A percentile compares a stretch with the other conserved stretches of the same genome.
These are phyloP conservation scores for Neurospora sp. DNA, from an alignment of 495 filamentous ascomycete species.

Conservation along the genomic window DNA sequence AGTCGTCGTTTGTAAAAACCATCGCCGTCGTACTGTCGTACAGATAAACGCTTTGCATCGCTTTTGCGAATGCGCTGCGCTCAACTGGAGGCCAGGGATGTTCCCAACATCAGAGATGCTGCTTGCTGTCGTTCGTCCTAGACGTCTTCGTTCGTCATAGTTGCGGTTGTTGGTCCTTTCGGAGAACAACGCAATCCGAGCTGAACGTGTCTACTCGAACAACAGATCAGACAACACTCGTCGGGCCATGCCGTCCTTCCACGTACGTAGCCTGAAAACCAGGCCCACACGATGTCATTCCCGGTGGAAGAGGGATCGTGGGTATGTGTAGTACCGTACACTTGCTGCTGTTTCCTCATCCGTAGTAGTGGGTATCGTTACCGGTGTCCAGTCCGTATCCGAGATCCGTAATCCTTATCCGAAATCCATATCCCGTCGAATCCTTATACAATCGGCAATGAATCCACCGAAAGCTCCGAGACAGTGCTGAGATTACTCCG, in stretches of 20 bases:
- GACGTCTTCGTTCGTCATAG: neutral
- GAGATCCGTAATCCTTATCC: neutral
- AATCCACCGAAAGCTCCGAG: neutral
- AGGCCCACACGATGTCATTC: neutral
- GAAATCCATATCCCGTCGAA: neutral
- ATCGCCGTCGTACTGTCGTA: neutral
- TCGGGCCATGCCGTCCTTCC: slow-evolving; percentile 24
- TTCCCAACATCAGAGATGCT: neutral
- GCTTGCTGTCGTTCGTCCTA: neutral
- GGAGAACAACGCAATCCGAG: neutral
- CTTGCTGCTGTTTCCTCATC: neutral
- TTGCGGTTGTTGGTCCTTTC: neutral
- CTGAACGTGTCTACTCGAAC: neutral
- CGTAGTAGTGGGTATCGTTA: neutral
- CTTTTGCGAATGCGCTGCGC: neutral
- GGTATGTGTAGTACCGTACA: neutral
- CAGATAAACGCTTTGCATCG: neutral
- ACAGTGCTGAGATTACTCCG: slow-evolving; percentile 22
- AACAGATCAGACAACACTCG: neutral
- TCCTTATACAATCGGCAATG: neutral
- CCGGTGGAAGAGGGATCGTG: neutral
- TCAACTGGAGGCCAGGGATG: neutral
- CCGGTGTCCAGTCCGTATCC: neutral
- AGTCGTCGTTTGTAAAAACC: neutral
- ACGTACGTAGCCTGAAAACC: slow-evolving; percentile 12